These are phyloP conservation scores for Termitomyces titanicus DNA, from an alignment of 768 basidiomycete genomes.

Conservation along the genomic window DNA sequence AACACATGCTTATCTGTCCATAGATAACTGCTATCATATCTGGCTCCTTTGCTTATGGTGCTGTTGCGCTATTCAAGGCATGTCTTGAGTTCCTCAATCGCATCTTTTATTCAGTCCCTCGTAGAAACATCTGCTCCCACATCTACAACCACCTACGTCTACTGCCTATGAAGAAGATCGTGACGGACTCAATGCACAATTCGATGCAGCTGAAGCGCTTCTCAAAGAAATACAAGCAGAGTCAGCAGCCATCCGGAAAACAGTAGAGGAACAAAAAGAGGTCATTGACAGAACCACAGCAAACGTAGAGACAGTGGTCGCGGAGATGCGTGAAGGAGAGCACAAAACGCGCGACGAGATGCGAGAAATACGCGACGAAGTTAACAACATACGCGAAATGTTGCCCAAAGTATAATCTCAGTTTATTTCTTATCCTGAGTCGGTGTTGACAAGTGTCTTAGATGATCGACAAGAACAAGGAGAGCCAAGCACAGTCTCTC, in stretches of 20 bases:
- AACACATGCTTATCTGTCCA: constrained; percentile 21
- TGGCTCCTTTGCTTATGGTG: constrained; percentile 79
- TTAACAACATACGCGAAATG: constrained; percentile 87
- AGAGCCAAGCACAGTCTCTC: constrained; percentile 77
- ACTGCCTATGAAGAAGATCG: constrained; percentile 90
- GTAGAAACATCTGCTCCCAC: constrained; percentile 89
- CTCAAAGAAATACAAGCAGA: constrained; percentile 79
- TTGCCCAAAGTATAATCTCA: constrained; percentile 84
- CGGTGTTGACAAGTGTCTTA: constrained; percentile 26
- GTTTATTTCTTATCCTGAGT: constrained; percentile 2
- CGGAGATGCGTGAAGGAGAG: constrained; percentile 77
- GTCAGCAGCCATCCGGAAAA: constrained; percentile 64
- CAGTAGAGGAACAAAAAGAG: constrained; percentile 74
- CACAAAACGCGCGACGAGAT: constrained; percentile 80
- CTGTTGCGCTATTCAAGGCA: constrained; percentile 76
- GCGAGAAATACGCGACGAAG: constrained; percentile 87
- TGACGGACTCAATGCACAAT: constrained; percentile 81
- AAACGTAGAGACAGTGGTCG: constrained; percentile 69
- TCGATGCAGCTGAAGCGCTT: constrained; percentile 81
- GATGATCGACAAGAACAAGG: constrained; percentile 95
- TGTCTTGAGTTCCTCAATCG: constrained; percentile 10
- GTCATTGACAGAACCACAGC: constrained; percentile 67
- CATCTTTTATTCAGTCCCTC: constrained; percentile 1
- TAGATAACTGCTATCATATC: constrained; percentile 94
- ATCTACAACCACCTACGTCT: constrained; percentile 82